Evolutionary conservation across 805 yeast species (phyloP).

Genomic region (Suhomyces pyralidae): DNA sequence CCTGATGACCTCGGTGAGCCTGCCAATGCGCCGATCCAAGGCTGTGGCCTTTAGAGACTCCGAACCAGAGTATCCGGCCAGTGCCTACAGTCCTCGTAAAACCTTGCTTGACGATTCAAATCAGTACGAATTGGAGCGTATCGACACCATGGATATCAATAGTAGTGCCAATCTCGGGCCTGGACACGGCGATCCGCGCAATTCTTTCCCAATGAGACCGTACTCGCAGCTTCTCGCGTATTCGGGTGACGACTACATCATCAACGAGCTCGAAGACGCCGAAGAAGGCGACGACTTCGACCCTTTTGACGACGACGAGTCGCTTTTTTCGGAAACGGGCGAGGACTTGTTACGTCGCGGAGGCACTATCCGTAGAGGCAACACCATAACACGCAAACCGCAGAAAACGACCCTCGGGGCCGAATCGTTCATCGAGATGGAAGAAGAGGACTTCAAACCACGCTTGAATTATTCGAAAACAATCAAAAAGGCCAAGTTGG

Average conservation of each 20-base stretch:
- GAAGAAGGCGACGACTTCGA: conserved; percentile 34
- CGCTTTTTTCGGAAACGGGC: conserved; percentile 40
- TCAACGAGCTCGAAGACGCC: conserved; percentile 40
- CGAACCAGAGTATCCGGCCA: conserved; percentile 31
- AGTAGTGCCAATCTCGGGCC: not conserved
- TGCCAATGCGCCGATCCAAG: conserved; percentile 15
- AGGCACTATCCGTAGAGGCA: conserved; percentile 25
- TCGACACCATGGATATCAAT: conserved; percentile 13
- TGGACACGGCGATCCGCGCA: not conserved
- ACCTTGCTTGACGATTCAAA: conserved; percentile 13
- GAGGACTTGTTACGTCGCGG: conserved; percentile 34
- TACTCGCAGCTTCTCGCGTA: conserved; percentile 22
- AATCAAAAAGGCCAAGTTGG: conserved; percentile 49
- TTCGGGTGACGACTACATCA: conserved; percentile 37
- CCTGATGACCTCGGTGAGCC: conserved; percentile 6
- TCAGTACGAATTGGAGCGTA: conserved; percentile 19
- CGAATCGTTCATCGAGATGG: conserved; percentile 15
- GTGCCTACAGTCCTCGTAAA: conserved; percentile 25
- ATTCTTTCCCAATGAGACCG: conserved; percentile 17
- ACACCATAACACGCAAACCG: conserved; percentile 15
- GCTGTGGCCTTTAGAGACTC: conserved; percentile 29
- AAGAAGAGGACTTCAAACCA: conserved; percentile 39
- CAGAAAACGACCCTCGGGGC: not conserved
- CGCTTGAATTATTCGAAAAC: conserved; percentile 40
- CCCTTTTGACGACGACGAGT: conserved; percentile 45